phyloP scores from a whole-genome alignment of 495 filamentous ascomycete species.

The Massariosphaeria phaeospora region DNA sequence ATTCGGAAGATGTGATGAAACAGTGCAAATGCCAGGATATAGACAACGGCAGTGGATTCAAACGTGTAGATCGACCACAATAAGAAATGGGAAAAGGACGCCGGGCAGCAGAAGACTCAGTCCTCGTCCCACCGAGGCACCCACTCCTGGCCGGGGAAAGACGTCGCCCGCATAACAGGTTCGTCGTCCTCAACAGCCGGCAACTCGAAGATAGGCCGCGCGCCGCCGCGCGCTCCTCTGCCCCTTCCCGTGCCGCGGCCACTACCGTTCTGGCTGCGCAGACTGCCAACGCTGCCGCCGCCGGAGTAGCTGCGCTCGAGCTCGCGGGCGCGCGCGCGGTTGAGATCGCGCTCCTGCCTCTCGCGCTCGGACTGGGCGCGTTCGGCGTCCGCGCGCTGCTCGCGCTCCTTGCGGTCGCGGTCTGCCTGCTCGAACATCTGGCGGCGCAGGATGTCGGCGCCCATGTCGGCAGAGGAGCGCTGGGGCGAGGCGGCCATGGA shows the following conservation, averaged over 20 bases:
- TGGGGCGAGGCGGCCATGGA: conserved; percentile 31
- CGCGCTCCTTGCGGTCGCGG: conserved; percentile 21
- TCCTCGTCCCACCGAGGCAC: conserved; percentile 22
- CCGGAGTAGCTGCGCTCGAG: conserved; percentile 24
- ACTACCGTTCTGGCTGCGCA: conserved; percentile 16
- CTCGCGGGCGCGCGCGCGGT: conserved; percentile 24
- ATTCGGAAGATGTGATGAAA: no score
- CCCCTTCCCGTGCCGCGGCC: conserved; percentile 10
- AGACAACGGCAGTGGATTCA: no score
- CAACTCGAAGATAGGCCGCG: conserved; percentile 24
- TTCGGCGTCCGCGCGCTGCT: conserved; percentile 15
- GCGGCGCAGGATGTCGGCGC: conserved; percentile 24
- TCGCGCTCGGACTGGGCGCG: conserved; percentile 20
- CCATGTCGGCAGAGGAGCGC: conserved; percentile 28
- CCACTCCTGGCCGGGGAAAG: conserved; percentile 32
- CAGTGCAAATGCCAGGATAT: no score
- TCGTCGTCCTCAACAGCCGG: conserved; percentile 33
- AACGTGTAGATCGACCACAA: no score
- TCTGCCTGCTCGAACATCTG: conserved; percentile 29
- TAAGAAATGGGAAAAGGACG: no score
- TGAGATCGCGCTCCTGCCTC: conserved; percentile 20
- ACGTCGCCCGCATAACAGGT: conserved; percentile 28
- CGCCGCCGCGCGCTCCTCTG: conserved; percentile 14
- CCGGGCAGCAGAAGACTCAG: no score
- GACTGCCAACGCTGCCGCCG: conserved; percentile 24